Evolutionary conservation across 2,329 filamentous ascomycete genomes (phyloP), one percentile per base, ranked within the genome.

Genomic region (Berkeleyomyces basicola): DNA sequence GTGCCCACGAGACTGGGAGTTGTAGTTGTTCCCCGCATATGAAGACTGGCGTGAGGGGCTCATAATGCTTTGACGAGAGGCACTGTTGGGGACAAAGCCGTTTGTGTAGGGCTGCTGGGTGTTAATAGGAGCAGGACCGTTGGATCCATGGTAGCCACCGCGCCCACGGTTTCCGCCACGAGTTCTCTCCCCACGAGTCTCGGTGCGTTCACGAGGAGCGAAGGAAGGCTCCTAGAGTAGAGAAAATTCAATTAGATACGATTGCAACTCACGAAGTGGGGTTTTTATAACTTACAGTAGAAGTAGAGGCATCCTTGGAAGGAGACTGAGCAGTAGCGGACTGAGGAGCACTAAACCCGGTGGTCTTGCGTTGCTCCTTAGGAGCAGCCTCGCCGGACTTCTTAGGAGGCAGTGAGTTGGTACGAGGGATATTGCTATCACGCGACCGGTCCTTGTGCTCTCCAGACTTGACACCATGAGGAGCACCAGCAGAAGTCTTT

Each of bases 281-380:
- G 40, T 3, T n/a, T 14, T 43, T 33, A 42, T 37, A n/a, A 74
- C 77, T 73, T 73, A 79, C 77, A 43, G 68, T 31, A 37, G 33
- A 69, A 57, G 74, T 70, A 3, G 67, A 66, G 4, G 69, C 63
- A 33, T 77, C 72, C 68, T 77, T 81, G n/a, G 69, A 64, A 42
- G 59, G 60, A 47, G 42, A 33, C 16, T 58, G 61, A 23, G 14
- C 51, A 58, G 61, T 42, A 10, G 55, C 42, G 37, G 60, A 37
- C 39, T 64, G 63, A n/a, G 60, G 44, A 67, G 76, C 77, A 39
- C 68, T 63, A 37, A 66, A 65, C 44, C 72, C 66, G 1, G 74
- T 67, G 4, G 72, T 64, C 70, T 80, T 82, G 65, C 78, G 78
- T 65, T 75, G 72, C 46, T 80, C 78, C 55, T 75, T 75, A 46